These are phyloP conservation scores for Uncinocarpus reesii DNA, from an alignment of 2,329 filamentous ascomycete genomes.

Conservation along the genomic window DNA sequence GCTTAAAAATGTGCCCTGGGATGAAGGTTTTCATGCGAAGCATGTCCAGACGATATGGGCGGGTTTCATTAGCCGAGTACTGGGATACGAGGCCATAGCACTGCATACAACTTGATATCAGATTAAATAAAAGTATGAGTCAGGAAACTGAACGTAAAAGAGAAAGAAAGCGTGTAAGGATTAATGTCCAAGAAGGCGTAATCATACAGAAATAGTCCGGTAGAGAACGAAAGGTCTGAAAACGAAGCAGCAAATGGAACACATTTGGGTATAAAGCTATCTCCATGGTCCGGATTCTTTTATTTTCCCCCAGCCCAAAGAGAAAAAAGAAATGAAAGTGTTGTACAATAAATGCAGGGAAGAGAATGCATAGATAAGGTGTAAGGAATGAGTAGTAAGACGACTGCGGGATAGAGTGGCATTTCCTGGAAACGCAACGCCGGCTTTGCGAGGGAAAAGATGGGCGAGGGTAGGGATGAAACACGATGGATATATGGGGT, in stretches of 20 bases:
- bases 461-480: no score
- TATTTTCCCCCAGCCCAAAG: constrained; percentile 2
- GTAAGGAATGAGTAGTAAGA: no score
- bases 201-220: not conserved
- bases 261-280: constrained; percentile 11
- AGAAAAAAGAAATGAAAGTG: not conserved
- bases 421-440: no score
- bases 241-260: not conserved
- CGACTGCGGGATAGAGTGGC: no score
- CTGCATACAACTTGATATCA: not conserved
- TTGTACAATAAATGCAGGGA: not conserved
- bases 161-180: not conserved
- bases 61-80: not conserved
- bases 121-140: not conserved
- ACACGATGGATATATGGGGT: no score
- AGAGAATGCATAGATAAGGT: not conserved
- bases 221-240: not conserved
- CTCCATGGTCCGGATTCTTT: constrained; percentile 6
- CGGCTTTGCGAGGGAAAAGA: no score
- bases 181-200: not conserved
- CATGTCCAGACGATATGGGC: not conserved
- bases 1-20: not conserved
- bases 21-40: not conserved
- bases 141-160: not conserved
- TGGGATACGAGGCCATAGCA: not conserved